phyloP scores from a whole-genome alignment of 2,329 filamentous ascomycete genomes.

The Alternaria novae-zelandiae region DNA sequence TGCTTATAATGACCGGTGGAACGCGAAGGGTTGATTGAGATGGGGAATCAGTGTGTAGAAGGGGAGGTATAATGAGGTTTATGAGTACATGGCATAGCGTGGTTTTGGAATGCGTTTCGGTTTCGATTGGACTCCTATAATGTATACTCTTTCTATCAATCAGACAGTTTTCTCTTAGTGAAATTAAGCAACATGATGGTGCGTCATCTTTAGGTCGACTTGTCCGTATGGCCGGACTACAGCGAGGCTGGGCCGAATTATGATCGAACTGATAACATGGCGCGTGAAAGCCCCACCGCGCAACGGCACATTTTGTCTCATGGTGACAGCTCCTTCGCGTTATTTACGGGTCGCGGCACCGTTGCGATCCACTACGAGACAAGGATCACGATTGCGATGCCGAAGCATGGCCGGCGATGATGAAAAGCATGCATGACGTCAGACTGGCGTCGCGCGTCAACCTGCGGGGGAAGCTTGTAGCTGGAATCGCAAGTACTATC shows the following conservation, averaged over 20 bases:
- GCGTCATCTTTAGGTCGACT: background rate
- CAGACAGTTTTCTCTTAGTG: background rate
- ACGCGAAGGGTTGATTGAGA: constrained; percentile 59
- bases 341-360: constrained; percentile 7
- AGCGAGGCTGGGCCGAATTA: background rate
- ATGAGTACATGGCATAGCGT: constrained; percentile 10
- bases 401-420: constrained; percentile 12
- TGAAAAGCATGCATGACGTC: constrained; percentile 11
- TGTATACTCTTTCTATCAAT: constrained; percentile 4
- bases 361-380: constrained; percentile 1
- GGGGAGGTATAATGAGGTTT: background rate
- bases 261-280: background rate
- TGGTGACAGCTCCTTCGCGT: background rate
- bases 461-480: constrained; percentile 9
- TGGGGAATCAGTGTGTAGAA: background rate
- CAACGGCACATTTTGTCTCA: background rate
- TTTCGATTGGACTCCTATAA: background rate
- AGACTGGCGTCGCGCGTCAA: constrained; percentile 13
- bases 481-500: background rate
- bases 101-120: background rate
- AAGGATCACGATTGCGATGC: constrained; percentile 3
- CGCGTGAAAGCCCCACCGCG: background rate
- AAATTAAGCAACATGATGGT: rapidly evolving
- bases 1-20: constrained; percentile 72
- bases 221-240: background rate